A percentile compares a stretch with the other conserved stretches of the same genome.
Evolutionary conservation across 2,329 filamentous ascomycete genomes (phyloP).

Genomic region (Aspergillus fructus): DNA sequence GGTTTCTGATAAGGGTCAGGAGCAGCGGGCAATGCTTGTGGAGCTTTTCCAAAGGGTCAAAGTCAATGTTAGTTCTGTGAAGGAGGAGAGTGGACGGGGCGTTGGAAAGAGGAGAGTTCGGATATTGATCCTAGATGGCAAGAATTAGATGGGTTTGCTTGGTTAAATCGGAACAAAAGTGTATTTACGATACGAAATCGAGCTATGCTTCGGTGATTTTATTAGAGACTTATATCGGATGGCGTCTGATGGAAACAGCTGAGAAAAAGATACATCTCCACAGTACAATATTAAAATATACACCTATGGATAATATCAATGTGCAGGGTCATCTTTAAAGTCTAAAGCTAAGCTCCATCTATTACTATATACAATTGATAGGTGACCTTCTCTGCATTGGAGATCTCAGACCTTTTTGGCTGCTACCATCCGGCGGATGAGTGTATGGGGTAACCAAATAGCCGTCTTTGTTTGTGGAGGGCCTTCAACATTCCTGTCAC

Average conservation of each 20-base stretch:
- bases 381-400: background rate
- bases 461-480: background rate
- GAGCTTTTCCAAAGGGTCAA: constrained; percentile 90
- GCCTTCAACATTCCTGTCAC: background rate
- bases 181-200: background rate
- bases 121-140: constrained; percentile 40
- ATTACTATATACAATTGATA: background rate
- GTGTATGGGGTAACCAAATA: constrained; percentile 28
- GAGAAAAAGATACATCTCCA: background rate
- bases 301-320: background rate
- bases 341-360: background rate
- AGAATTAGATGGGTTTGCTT: constrained; percentile 10
- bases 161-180: background rate
- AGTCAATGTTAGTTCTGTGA: constrained; percentile 86
- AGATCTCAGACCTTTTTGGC: constrained; percentile 27
- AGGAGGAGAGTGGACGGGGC: constrained; percentile 69
- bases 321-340: background rate
- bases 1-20: constrained; percentile 53
- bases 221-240: background rate
- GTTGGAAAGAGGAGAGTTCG: constrained; percentile 82
- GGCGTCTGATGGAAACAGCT: background rate
- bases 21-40: constrained; percentile 51
- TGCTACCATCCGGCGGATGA: constrained; percentile 33
- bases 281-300: background rate
- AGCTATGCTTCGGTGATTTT: background rate